phyloP scores from a whole-genome alignment of 495 filamentous ascomycete species.

The Xanthoparmelia taractica region DNA sequence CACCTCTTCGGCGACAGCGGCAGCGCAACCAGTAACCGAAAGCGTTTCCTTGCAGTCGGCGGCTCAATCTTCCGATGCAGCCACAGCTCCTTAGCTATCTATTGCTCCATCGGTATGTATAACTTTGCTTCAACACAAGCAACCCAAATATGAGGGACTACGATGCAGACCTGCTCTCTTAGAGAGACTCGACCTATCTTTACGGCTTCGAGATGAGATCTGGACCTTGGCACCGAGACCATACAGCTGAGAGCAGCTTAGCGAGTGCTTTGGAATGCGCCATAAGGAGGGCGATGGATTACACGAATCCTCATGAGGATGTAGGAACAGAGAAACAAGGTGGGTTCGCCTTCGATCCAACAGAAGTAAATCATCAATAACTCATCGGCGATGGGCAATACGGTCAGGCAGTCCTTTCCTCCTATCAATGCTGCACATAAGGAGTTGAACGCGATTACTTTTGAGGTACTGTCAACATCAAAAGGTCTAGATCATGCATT shows the following conservation, averaged over 20 bases:
- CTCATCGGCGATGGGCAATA: background rate
- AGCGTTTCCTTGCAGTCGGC: background rate
- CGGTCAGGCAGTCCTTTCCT: background rate
- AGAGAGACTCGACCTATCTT: background rate
- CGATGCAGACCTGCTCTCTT: background rate
- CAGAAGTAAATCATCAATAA: background rate
- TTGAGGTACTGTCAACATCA: background rate
- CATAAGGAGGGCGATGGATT: background rate
- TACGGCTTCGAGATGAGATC: background rate
- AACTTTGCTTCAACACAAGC: background rate
- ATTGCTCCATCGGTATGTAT: background rate
- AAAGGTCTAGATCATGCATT: background rate
- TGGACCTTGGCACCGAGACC: background rate
- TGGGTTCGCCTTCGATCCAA: background rate
- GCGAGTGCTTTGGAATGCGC: background rate
- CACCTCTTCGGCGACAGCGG: background rate
- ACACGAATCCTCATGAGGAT: background rate
- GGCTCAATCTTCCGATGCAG: conserved; percentile 3
- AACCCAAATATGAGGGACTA: background rate
- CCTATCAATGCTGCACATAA: background rate
- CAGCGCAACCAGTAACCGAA: background rate
- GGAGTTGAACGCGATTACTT: background rate
- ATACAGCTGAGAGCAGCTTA: background rate
- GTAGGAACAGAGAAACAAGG: background rate
- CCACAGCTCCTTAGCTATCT: background rate